These are phyloP conservation scores for Pseudonitzschia delicatissima DNA, from an alignment of 108 stramenopile genomes.

Conservation along the genomic window DNA sequence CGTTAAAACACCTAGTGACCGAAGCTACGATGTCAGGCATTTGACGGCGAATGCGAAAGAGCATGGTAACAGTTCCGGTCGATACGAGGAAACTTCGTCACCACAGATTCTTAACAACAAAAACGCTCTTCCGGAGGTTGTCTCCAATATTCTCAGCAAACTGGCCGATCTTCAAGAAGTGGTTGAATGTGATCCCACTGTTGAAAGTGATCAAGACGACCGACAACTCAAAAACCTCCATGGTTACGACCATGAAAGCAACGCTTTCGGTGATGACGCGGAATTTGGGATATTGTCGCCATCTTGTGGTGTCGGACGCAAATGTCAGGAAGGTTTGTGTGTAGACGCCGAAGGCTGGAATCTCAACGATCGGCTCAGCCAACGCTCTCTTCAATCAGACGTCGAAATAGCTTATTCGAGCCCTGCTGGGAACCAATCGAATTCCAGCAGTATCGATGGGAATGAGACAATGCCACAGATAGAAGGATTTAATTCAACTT, in stretches of 20 bases:
- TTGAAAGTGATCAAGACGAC: neutral
- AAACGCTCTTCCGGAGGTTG: neutral
- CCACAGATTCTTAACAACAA: neutral
- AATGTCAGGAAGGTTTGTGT: neutral
- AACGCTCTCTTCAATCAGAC: neutral
- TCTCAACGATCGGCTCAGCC: neutral
- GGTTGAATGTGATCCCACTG: neutral
- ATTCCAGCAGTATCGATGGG: neutral
- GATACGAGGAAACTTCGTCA: neutral
- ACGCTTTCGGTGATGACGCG: neutral
- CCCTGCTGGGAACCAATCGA: neutral
- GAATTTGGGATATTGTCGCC: neutral
- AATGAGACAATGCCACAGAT: too few relatives aligned
- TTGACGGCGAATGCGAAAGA: neutral
- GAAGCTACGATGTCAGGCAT: neutral
- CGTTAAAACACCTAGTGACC: neutral
- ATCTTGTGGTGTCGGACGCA: conserved; percentile 3
- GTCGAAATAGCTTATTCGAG: too few relatives aligned
- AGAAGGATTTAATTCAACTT: too few relatives aligned
- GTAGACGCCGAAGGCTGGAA: neutral
- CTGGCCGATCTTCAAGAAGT: neutral
- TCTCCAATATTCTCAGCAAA: neutral
- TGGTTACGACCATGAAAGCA: neutral
- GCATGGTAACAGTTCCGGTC: too few relatives aligned
- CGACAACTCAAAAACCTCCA: neutral